Evolutionary conservation across 2,329 filamentous ascomycete genomes (phyloP).

Genomic region (Cladosporium colombiae): DNA sequence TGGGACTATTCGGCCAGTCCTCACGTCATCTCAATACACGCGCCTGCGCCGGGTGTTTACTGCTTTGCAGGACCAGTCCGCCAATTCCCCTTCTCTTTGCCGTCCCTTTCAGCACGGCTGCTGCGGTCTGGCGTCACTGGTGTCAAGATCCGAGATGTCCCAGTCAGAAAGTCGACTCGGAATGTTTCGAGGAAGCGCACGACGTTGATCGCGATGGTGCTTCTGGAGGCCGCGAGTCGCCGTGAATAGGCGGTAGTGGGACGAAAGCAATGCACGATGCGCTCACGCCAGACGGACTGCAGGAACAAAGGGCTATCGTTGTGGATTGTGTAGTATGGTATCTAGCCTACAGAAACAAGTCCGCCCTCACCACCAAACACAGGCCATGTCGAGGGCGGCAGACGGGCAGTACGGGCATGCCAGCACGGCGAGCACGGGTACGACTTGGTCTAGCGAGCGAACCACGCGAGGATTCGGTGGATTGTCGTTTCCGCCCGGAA

Average conservation of each 20-base stretch:
- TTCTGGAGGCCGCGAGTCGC: background rate
- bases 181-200: background rate
- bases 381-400: conserved; percentile 1
- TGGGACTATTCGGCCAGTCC: conserved; percentile 12
- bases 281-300: background rate
- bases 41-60: background rate
- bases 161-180: background rate
- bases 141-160: background rate
- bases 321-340: background rate
- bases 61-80: background rate
- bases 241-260: background rate
- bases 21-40: conserved; percentile 14
- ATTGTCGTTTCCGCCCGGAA: background rate
- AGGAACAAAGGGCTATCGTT: background rate
- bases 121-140: background rate
- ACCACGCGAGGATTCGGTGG: background rate
- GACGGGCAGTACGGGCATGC: background rate
- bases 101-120: background rate
- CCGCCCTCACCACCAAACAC: background rate
- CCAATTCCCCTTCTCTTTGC: background rate
- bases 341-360: background rate
- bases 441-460: background rate
- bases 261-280: background rate
- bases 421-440: background rate
- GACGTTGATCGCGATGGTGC: background rate